Evolutionary conservation across 495 filamentous ascomycete species (phyloP), one percentile per base, ranked within the genome.

Genomic region (Pseudotulostoma volvatum): DNA sequence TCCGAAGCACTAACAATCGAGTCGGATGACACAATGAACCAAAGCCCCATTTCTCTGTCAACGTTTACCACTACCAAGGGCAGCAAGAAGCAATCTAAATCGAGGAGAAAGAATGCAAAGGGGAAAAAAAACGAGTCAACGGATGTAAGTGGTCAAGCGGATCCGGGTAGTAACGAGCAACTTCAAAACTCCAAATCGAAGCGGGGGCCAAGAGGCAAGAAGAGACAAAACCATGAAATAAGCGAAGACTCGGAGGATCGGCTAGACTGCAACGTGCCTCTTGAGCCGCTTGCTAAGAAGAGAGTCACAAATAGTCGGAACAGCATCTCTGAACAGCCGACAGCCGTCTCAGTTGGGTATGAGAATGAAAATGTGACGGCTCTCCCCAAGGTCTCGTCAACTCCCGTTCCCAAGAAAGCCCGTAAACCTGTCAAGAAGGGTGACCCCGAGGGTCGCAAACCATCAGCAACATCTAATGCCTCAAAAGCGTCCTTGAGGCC

Each of bases 261-360:
- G 13, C 5, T 11, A 28, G 23, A 28, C 23, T 28, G 11, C 23
- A 5, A 28, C 23, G 23, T 28, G 23, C 11, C 23, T 28, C 23
- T n/a, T n/a, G 54, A 57, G 20, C 57, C 79, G 7, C 68, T 77
- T 7, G 52, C 68, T 0, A 90, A 88, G 56, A 76, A 78, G 47
- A 68, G 79, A 38, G 70, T 70, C 2, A 78, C 65, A 9, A 66
- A 59, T 40, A 54, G 69, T 9, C 67, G 76, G 14, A 60, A 50
- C 18, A 70, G 64, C 31, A 57, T 49, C 23, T 39, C 56, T 23
- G 50, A 52, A 31, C 53, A 52, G 7, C 36, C 48, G 8, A n/a
- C n/a, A n/a, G n/a, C n/a, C n/a, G n/a, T n/a, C n/a, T n/a, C n/a
- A n/a, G n/a, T n/a, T n/a, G n/a, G n/a, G n/a, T n/a, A n/a, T n/a